Conservation (phyloP, 805 yeast genomes). For the Myxozyma sirexii region DNA sequence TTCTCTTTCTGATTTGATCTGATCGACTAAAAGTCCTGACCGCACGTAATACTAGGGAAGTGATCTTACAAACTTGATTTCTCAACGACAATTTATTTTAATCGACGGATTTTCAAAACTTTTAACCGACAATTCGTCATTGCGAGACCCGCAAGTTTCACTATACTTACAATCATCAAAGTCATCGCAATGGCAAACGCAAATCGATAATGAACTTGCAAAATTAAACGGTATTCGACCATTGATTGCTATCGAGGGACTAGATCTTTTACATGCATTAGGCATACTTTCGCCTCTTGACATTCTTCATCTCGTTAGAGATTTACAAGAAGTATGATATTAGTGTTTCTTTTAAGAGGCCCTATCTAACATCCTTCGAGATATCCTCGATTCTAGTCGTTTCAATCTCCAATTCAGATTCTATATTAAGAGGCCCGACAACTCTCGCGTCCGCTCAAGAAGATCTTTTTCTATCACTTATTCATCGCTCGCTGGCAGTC, state of each 20-base stretch:
- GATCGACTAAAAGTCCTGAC: background rate
- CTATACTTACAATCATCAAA: conserved; percentile 5
- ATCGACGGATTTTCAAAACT: conserved; percentile 22
- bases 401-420: background rate
- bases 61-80: background rate
- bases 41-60: conserved; percentile 13
- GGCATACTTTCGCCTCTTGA: conserved; percentile 7
- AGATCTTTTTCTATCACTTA: background rate
- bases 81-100: conserved; percentile 5
- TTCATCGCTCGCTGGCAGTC: conserved; percentile 19
- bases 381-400: background rate
- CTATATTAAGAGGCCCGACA: conserved; percentile 4
- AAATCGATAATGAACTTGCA: background rate
- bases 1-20: background rate
- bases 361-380: background rate
- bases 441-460: conserved; percentile 10
- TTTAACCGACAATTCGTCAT: background rate
- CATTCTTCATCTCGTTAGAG: conserved; percentile 4
- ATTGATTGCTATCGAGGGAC: conserved; percentile 20
- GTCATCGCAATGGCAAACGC: conserved; percentile 10
- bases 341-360: background rate
- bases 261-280: conserved; percentile 21
- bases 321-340: conserved; percentile 14
- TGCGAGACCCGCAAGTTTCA: background rate
- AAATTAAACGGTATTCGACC: background rate